A percentile compares a stretch with the other conserved stretches of the same genome.
Evolutionary conservation across 495 filamentous ascomycete species (phyloP).

Genomic region (Aspergillus sclerotiicarbonarius): DNA sequence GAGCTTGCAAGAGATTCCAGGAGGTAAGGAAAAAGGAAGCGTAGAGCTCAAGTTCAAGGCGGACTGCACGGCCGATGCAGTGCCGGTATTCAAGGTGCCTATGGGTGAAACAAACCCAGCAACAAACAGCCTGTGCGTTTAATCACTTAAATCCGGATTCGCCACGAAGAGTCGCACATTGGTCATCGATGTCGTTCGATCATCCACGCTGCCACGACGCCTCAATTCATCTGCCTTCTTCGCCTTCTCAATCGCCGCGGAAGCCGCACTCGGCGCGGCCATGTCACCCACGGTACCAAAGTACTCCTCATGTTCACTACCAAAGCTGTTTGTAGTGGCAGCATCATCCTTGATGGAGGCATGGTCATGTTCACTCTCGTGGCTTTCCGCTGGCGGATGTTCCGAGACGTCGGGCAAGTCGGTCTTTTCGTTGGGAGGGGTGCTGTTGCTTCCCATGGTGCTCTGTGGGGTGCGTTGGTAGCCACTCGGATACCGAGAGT

Average conservation of each 20-base stretch:
- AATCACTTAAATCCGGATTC: slow-evolving; percentile 82
- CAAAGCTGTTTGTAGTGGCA: slow-evolving; percentile 32
- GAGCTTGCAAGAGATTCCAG: background rate
- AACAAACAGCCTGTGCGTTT: slow-evolving; percentile 9
- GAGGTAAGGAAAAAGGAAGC: slow-evolving; percentile 6
- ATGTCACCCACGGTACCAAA: slow-evolving; percentile 58
- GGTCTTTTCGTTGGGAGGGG: slow-evolving; percentile 56
- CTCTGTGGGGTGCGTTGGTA: slow-evolving; percentile 54
- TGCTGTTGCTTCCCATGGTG: slow-evolving; percentile 67
- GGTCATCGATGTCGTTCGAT: slow-evolving; percentile 80
- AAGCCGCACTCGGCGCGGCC: slow-evolving; percentile 39
- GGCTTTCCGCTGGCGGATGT: slow-evolving; percentile 47
- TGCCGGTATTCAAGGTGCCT: background rate
- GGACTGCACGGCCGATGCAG: background rate
- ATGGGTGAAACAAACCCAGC: too few species aligned
- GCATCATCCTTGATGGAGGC: slow-evolving; percentile 49
- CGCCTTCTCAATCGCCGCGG: slow-evolving; percentile 58
- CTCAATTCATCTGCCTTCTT: slow-evolving; percentile 73
- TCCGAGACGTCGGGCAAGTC: slow-evolving; percentile 52
- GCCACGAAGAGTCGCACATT: slow-evolving; percentile 87
- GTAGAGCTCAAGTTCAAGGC: slow-evolving; percentile 4
- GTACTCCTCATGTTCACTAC: slow-evolving; percentile 52
- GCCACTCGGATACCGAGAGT: slow-evolving; percentile 54
- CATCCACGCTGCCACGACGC: slow-evolving; percentile 90
- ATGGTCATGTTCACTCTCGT: slow-evolving; percentile 35